Base-by-base conservation (phyloP, 164 flowering plant genomes). In the Vitis rupestris region DNA sequence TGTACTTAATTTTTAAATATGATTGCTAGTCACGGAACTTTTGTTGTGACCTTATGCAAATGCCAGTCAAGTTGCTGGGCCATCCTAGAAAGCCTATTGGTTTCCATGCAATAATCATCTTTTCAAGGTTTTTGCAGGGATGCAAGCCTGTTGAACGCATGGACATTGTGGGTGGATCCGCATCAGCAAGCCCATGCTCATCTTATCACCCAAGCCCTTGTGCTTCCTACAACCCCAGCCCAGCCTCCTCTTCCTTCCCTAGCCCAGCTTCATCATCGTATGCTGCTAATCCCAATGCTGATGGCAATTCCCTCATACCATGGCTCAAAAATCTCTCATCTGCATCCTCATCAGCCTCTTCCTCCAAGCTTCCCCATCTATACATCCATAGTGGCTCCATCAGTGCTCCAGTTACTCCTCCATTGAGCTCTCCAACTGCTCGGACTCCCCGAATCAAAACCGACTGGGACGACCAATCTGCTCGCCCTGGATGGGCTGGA, bases 381-480 rank as follows among this genome's bases (percentile, higher is more conserved):
- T 87, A 83, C 73, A 70, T 87, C 58, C 92, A 83, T 27, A 77
- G 84, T n/a, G 98, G 97, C 9, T 95, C 99, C 29, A 86, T 93
- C 47, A 95, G 99, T 79, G 99, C 98, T 70, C 99, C 99, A 13
- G 95, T 95, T 11, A 95, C 99, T 27, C 98, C 98, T 71, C 99
- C 99, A 29, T 71, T 88, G 69, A 95, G 98, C 80, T 95, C 99
- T 23, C 98, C 99, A 53, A 93, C 94, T 61, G 83, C 89, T 17
- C 84, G 90, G 53, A 84, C 92, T 37, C 98, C 98, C 12, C 70
- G 97, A 63, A 71, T 82, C 63, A 87, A 80, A 27, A 67, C 81
- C 54, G 84, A 86, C 69, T 90, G 93, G 92, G 91, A 84, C 52
- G 86, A 86, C 59, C 79, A 73, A n/a, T 66, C 78, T 55, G 80